Percentiles rank a stretch among this genome's conserved stretches.
These are phyloP conservation scores for Blastobotrys malaysiensis DNA, from an alignment of 1,139 yeast genomes.

Conservation along the genomic window DNA sequence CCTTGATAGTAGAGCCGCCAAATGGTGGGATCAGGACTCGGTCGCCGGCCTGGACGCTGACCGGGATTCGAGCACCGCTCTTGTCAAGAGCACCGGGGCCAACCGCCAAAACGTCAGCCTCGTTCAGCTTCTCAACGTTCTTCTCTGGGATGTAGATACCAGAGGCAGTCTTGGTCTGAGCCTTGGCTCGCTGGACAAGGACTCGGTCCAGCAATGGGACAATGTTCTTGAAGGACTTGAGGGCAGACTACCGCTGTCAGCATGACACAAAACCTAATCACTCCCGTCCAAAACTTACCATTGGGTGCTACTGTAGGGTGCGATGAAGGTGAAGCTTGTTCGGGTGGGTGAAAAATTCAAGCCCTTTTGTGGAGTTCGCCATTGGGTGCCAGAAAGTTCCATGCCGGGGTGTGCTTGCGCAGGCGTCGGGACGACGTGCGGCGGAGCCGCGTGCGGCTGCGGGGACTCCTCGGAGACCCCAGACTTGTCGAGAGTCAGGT, in stretches of 20 bases:
- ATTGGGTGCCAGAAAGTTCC: neutral
- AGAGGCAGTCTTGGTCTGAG: constrained; percentile 85
- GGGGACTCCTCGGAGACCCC: too few relatives aligned
- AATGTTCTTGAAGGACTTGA: constrained; percentile 82
- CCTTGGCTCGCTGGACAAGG: constrained; percentile 88
- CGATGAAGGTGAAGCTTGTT: neutral
- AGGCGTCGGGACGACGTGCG: neutral
- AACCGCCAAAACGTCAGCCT: constrained; percentile 40
- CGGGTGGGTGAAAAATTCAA: neutral
- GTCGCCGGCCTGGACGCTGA: constrained; percentile 82
- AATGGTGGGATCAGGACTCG: constrained; percentile 87
- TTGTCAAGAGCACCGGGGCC: constrained; percentile 53
- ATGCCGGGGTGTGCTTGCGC: neutral
- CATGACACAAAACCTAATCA: neutral
- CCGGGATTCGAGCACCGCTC: constrained; percentile 60
- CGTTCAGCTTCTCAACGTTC: constrained; percentile 87
- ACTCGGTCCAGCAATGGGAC: constrained; percentile 94
- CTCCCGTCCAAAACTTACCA: neutral
- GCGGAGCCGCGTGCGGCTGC: neutral
- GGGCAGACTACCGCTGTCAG: constrained; percentile 32
- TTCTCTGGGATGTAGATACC: constrained; percentile 96
- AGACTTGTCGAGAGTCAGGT: too few relatives aligned
- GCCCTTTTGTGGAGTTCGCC: neutral
- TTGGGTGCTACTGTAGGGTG: too few relatives aligned
- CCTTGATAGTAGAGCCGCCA: constrained; percentile 82